phyloP scores from a whole-genome alignment of 2,329 filamentous ascomycete genomes.

The Sporothrix dimorphospora region DNA sequence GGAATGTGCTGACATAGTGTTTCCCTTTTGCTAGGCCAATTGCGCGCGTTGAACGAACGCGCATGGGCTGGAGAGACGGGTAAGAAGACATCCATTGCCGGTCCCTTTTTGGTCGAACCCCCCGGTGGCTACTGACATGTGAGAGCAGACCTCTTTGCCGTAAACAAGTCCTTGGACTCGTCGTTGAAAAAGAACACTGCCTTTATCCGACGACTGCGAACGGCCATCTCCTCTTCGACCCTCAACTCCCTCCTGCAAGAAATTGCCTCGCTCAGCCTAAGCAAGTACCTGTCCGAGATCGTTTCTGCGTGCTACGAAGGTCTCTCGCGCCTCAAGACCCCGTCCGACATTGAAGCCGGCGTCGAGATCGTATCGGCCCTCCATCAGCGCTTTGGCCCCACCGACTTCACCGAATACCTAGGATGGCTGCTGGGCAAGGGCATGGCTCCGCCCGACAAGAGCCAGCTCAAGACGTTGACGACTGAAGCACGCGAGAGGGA shows the following conservation, averaged over 20 bases:
- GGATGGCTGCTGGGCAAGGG: slow-evolving; percentile 92
- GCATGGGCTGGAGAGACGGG: slow-evolving; percentile 90
- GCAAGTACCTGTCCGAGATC: slow-evolving; percentile 97
- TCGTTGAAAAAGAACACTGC: slow-evolving; percentile 98
- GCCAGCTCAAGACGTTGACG: slow-evolving; percentile 73
- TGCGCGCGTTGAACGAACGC: slow-evolving; percentile 83
- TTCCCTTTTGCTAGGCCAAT: slow-evolving; percentile 66
- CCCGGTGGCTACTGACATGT: background rate
- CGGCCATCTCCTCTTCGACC: slow-evolving; percentile 78
- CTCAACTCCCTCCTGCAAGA: slow-evolving; percentile 86
- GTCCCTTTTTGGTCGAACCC: background rate
- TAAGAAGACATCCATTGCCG: slow-evolving; percentile 44
- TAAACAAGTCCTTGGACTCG: slow-evolving; percentile 83
- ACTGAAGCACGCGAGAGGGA: slow-evolving; percentile 89
- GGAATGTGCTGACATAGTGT: slow-evolving; percentile 35
- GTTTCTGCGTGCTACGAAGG: slow-evolving; percentile 95
- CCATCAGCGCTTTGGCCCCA: slow-evolving; percentile 89
- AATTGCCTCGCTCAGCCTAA: slow-evolving; percentile 84
- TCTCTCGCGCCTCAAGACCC: slow-evolving; percentile 85
- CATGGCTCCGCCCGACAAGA: slow-evolving; percentile 87
- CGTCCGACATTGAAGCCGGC: slow-evolving; percentile 87
- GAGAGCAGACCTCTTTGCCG: slow-evolving; percentile 70
- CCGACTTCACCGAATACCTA: slow-evolving; percentile 87
- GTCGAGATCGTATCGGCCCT: slow-evolving; percentile 94
- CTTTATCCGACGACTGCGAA: slow-evolving; percentile 94